Conservation (phyloP, 2,329 filamentous ascomycete genomes). For the Phyllosticta citribraziliensis region DNA sequence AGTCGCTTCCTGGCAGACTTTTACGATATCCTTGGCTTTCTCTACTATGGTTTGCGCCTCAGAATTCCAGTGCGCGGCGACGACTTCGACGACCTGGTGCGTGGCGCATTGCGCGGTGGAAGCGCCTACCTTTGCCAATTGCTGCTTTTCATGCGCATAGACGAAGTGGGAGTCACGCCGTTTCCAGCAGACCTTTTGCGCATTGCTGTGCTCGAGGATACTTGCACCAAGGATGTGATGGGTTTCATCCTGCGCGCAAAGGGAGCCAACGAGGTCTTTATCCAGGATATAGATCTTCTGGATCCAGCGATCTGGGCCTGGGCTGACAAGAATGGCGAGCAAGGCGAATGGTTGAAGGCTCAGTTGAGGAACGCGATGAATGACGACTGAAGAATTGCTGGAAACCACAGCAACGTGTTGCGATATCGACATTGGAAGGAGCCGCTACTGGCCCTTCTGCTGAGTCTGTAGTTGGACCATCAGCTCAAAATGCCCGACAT, state of each 20-base stretch:
- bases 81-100: slow-evolving; percentile 20
- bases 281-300: neutral
- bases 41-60: neutral
- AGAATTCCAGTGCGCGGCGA: slow-evolving; percentile 22
- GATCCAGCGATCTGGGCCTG: slow-evolving; percentile 6
- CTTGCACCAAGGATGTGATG: neutral
- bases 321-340: neutral
- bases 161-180: neutral
- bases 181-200: neutral
- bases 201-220: neutral
- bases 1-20: too few species aligned
- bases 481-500: too few species aligned
- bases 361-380: neutral
- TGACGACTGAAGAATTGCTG: neutral
- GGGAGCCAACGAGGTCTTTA: neutral
- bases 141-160: slow-evolving; percentile 15
- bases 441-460: too few species aligned
- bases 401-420: too few species aligned
- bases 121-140: slow-evolving; percentile 20
- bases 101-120: slow-evolving; percentile 19
- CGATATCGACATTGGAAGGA: too few species aligned
- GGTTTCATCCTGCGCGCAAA: neutral
- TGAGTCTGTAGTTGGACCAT: too few species aligned
- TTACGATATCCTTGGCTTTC: neutral
- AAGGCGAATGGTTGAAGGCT: slow-evolving; percentile 1